Percentiles rank a stretch among this genome's conserved stretches.
phyloP scores from a whole-genome alignment of 768 basidiomycete genomes.

The Mycena galopus region DNA sequence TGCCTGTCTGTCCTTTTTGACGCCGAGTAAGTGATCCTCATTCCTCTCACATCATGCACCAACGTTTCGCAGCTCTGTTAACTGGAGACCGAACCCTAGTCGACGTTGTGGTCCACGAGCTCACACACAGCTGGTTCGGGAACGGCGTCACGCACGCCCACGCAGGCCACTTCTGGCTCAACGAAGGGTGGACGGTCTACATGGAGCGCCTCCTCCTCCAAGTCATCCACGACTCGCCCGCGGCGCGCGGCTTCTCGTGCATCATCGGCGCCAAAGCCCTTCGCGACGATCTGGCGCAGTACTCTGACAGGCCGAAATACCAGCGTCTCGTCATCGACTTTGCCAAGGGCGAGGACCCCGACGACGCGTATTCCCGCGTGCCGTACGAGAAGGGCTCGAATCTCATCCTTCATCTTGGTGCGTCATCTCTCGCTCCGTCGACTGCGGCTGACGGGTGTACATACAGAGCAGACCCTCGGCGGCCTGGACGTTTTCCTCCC shows the following conservation, averaged over 20 bases:
- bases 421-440: neutral
- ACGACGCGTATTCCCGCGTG: constrained; percentile 80
- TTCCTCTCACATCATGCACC: neutral
- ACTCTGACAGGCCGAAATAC: constrained; percentile 74
- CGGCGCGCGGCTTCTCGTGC: constrained; percentile 84
- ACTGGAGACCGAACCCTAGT: constrained; percentile 90
- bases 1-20: constrained; percentile 88
- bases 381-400: constrained; percentile 94
- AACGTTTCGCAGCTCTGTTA: constrained; percentile 68
- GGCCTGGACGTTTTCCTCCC: constrained; percentile 88
- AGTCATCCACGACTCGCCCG: constrained; percentile 72
- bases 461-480: constrained; percentile 79
- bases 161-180: constrained; percentile 89
- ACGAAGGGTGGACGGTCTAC: constrained; percentile 96
- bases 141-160: constrained; percentile 90
- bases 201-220: constrained; percentile 86
- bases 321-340: constrained; percentile 86
- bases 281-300: constrained; percentile 75
- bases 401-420: constrained; percentile 87
- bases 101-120: constrained; percentile 91
- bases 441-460: neutral
- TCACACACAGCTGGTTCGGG: constrained; percentile 93
- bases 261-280: constrained; percentile 82
- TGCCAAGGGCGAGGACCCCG: constrained; percentile 79
- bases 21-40: constrained; percentile 72